phyloP scores from a whole-genome alignment of 495 filamentous ascomycete species.

The Penicillium parvum region DNA sequence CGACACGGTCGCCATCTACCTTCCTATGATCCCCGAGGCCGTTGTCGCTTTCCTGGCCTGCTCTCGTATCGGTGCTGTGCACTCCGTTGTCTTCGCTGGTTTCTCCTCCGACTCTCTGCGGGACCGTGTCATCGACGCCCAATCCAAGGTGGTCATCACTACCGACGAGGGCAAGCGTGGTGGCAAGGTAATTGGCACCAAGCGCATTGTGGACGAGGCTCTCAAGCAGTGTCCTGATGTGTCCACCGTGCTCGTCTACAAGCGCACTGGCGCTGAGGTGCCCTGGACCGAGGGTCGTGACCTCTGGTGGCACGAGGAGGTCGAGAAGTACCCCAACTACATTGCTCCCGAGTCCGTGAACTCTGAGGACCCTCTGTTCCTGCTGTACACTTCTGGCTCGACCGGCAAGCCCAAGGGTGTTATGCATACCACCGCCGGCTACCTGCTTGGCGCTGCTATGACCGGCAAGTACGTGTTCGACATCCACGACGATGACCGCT shows the following conservation, averaged over 20 bases:
- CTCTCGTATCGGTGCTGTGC: constrained; percentile 86
- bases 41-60: constrained; percentile 88
- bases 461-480: constrained; percentile 99
- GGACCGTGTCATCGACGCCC: constrained; percentile 88
- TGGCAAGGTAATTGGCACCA: constrained; percentile 95
- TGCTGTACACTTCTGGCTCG: constrained; percentile 96
- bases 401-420: constrained; percentile 99
- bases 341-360: constrained; percentile 79
- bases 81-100: constrained; percentile 98
- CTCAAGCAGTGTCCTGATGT: constrained; percentile 96
- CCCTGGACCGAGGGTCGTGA: constrained; percentile 88
- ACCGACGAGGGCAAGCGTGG: constrained; percentile 97
- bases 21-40: constrained; percentile 98
- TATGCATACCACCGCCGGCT: constrained; percentile 95
- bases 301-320: constrained; percentile 97
- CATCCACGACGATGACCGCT: constrained; percentile 86
- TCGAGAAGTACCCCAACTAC: constrained; percentile 90
- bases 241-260: constrained; percentile 79
- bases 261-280: constrained; percentile 91
- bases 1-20: constrained; percentile 94
- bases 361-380: constrained; percentile 94
- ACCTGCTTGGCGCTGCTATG: constrained; percentile 84
- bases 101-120: constrained; percentile 97
- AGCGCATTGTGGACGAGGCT: constrained; percentile 98
- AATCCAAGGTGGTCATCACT: constrained; percentile 90